Base-by-base conservation (phyloP, 768 basidiomycete species). In the Lactifluus subvellereus region DNA sequence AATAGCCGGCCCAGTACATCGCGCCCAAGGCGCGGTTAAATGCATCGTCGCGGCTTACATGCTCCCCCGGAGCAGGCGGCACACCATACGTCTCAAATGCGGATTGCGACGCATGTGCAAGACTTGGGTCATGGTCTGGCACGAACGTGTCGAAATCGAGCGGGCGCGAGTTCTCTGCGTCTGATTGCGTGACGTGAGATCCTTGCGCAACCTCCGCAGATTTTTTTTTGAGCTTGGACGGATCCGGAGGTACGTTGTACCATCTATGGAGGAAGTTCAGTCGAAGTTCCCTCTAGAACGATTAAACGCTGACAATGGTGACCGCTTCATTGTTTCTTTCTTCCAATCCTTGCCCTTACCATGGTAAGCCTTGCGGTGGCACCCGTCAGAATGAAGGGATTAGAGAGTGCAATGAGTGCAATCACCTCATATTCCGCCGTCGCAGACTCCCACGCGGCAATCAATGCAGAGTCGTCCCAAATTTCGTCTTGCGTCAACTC, bases 1-100 rank as follows among this genome's bases (percentile, higher is more conserved):
- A 93, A 72, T 92, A 93, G 20, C 90, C 91, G 27, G 80, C 78
- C 90, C 91, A 92, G 72, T 92, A 93, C 84, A 88, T 91, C 18
- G 91, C 89, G 35, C 79, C 81, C 69, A 91, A 67, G 5, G 89
- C 91, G 53, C 84, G 84, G 30, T 79, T 77, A 72, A 92, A 92
- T 1, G 89, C 89, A 68, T 92, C 88, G 65, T 92, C 88, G 67
- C 81, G 84, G 66, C 78, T 80, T 18, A 84, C 81, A 72, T 76
- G 75, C 2, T 71, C 66, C 8, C 74, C 77, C 6, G 74, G 67
- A 14, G 74, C 70, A 18, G 71, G 67, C 2, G 47, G 55, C n/a
- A 59, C n/a, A 22, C 49, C 58, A n/a, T 54, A 45, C 14, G 54
- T 33, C n/a, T 53, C 63, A 27, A 37, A 67, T 69, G 16, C 71